These are phyloP conservation scores for Haemoproteus tartakovskyi DNA, from an alignment of 169 alveolate genomes.

Conservation along the genomic window DNA sequence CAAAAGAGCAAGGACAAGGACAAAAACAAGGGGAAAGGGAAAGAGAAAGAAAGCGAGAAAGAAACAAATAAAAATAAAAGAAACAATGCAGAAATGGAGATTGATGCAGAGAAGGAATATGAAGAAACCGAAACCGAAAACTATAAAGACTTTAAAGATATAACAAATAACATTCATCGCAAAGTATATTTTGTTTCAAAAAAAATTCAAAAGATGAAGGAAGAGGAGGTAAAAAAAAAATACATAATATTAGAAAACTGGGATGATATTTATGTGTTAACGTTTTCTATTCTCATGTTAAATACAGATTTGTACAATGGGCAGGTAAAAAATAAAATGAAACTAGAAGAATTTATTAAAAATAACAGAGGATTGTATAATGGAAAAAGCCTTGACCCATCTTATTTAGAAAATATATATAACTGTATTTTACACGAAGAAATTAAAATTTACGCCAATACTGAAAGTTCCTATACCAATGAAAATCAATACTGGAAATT, in stretches of 20 bases:
- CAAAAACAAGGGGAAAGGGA: background rate
- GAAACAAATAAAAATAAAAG: conserved; percentile 1
- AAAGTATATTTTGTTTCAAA: conserved; percentile 31
- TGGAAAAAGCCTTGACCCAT: conserved; percentile 82
- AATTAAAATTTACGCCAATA: conserved; percentile 55
- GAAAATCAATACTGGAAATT: conserved; percentile 64
- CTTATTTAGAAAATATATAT: conserved; percentile 75
- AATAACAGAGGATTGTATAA: conserved; percentile 88
- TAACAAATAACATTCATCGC: conserved; percentile 23
- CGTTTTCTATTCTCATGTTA: conserved; percentile 88
- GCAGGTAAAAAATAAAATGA: conserved; percentile 86
- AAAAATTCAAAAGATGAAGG: conserved; percentile 31
- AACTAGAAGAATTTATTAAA: conserved; percentile 84
- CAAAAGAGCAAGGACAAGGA: background rate
- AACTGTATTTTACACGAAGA: conserved; percentile 74
- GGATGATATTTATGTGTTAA: conserved; percentile 84
- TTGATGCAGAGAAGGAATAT: background rate
- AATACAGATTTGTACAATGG: conserved; percentile 89
- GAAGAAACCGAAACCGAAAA: conserved; percentile 14
- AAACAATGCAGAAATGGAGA: background rate
- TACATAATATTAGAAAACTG: conserved; percentile 75
- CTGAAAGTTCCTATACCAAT: conserved; percentile 46
- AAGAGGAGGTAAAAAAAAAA: conserved; percentile 60
- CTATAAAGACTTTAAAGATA: conserved; percentile 41
- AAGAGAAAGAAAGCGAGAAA: background rate